Evolutionary conservation across 139 green algal genomes (phyloP).

Genomic region (Spirogloea muscicola): DNA sequence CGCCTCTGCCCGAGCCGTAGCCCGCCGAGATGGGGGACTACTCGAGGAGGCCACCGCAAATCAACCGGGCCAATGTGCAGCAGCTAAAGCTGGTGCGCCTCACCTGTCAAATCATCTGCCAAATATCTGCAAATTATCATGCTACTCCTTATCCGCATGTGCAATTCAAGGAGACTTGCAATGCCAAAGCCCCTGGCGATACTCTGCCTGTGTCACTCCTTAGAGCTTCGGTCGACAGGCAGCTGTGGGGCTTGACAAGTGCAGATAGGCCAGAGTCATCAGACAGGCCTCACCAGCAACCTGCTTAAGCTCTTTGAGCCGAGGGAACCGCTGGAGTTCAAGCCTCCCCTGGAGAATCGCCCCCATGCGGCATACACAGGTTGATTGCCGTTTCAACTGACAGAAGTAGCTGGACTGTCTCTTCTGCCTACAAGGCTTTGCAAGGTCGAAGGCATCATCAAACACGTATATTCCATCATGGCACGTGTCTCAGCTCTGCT

Average conservation of each 20-base stretch:
- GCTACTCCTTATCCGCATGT: not conserved
- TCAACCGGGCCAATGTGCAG: constrained; percentile 34
- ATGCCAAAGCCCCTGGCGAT: no score
- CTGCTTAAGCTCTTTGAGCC: constrained; percentile 49
- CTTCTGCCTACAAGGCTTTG: not conserved
- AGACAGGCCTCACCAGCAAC: constrained; percentile 31
- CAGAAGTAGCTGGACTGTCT: not conserved
- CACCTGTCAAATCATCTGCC: not conserved
- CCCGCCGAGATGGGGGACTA: no score
- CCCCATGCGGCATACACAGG: not conserved
- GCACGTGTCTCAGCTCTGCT: not conserved
- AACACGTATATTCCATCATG: not conserved
- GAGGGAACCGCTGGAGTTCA: constrained; percentile 26
- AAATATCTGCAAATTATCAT: not conserved
- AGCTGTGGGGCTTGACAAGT: not conserved
- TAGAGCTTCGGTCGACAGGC: not conserved
- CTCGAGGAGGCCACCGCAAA: no score
- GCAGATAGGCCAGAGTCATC: constrained; percentile 42
- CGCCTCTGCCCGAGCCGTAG: no score
- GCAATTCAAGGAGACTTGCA: no score
- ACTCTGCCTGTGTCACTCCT: not conserved
- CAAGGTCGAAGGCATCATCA: not conserved
- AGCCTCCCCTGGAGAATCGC: constrained; percentile 30
- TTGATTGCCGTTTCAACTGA: not conserved
- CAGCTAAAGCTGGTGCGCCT: constrained; percentile 39